These are phyloP conservation scores for Ogataea nitratoaversa DNA, from an alignment of 805 yeast genomes.

Conservation along the genomic window DNA sequence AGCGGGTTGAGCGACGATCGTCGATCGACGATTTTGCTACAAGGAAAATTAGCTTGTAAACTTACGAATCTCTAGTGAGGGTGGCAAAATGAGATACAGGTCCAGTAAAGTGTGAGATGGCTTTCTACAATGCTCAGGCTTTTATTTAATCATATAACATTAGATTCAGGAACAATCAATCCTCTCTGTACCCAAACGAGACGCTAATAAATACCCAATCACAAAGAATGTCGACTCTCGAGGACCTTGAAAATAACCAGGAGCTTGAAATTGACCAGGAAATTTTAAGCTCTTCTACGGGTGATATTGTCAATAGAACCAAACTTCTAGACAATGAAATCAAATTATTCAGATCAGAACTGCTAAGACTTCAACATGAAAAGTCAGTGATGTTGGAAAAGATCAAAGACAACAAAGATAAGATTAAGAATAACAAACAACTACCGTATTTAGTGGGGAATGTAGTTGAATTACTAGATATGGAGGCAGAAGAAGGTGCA, in stretches of 20 bases:
- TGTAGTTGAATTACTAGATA: conserved; percentile 88
- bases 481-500: conserved; percentile 79
- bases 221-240: conserved; percentile 68
- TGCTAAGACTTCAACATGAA: conserved; percentile 86
- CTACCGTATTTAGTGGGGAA: conserved; percentile 95
- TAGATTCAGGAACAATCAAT: too few relatives aligned
- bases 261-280: conserved; percentile 75
- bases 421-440: conserved; percentile 91
- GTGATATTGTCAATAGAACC: conserved; percentile 81
- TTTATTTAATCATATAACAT: too few relatives aligned
- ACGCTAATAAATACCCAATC: neutral
- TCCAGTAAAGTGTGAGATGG: too few relatives aligned
- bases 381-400: conserved; percentile 88
- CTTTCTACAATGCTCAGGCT: too few relatives aligned
- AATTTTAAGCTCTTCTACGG: conserved; percentile 69
- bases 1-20: neutral
- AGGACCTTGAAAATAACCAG: conserved; percentile 62
- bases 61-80: too few relatives aligned
- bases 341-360: conserved; percentile 89
- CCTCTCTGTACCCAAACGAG: neutral
- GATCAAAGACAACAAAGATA: conserved; percentile 93
- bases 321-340: conserved; percentile 90
- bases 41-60: neutral
- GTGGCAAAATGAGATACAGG: conserved; percentile 1
- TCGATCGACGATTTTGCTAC: neutral